Evolutionary conservation across 371 early-diverging fungal species (phyloP).

Genomic region (Mortierella sp.): DNA sequence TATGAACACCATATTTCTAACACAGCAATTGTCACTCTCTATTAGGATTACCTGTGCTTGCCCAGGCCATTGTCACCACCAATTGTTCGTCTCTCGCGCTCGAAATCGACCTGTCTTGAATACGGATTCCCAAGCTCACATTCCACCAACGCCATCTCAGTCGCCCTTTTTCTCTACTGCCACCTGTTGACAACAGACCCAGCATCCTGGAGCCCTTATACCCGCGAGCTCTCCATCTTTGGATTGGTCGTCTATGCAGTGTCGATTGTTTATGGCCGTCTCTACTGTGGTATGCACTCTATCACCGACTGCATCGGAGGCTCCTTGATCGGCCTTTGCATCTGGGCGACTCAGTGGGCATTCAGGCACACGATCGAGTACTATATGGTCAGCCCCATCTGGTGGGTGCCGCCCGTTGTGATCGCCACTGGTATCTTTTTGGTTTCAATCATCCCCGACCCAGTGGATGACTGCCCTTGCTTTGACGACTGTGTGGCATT

Average conservation of each 20-base stretch:
- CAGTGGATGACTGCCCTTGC: constrained; percentile 84
- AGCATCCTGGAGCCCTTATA: constrained; percentile 48
- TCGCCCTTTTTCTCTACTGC: constrained; percentile 74
- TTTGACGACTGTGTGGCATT: constrained; percentile 86
- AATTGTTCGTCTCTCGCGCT: constrained; percentile 74
- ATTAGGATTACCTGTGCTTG: constrained; percentile 80
- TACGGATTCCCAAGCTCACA: constrained; percentile 91
- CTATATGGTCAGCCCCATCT: constrained; percentile 64
- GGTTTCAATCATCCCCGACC: constrained; percentile 79
- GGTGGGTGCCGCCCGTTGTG: constrained; percentile 61
- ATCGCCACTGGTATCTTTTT: constrained; percentile 50
- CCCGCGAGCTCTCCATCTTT: constrained; percentile 59
- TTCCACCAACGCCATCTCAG: constrained; percentile 79
- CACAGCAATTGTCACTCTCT: background rate
- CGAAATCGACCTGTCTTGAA: constrained; percentile 73
- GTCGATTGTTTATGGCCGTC: constrained; percentile 75
- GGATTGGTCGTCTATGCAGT: constrained; percentile 70
- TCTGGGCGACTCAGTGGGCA: constrained; percentile 72
- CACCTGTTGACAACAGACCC: constrained; percentile 56
- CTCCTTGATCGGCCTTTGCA: constrained; percentile 66
- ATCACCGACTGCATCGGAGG: constrained; percentile 83
- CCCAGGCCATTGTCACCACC: constrained; percentile 84
- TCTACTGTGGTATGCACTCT: constrained; percentile 86
- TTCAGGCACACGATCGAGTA: constrained; percentile 64
- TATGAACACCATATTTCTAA: background rate